A percentile compares a stretch with the other conserved stretches of the same genome.
Conservation (phyloP, 1,139 yeast species). For the Candida sp. region DNA sequence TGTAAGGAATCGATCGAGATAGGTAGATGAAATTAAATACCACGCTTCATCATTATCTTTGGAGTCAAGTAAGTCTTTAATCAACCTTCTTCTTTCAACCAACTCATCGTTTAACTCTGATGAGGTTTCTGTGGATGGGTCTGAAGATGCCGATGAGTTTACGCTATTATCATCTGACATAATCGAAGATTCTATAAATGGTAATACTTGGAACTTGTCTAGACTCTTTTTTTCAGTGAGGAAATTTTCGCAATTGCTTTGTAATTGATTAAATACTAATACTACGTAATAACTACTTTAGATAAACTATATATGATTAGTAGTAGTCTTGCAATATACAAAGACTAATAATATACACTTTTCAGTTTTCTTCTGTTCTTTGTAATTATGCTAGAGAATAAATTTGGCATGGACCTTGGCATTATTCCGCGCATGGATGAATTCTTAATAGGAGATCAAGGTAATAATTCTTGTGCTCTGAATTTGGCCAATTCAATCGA, state of each 20-base stretch:
- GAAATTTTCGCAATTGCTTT: not conserved
- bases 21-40: constrained; percentile 32
- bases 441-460: too few species aligned
- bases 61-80: constrained; percentile 17
- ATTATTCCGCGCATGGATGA: not conserved
- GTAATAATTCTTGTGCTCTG: constrained; percentile 15
- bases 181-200: not conserved
- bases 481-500: constrained; percentile 44
- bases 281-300: too few species aligned
- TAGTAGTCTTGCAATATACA: too few species aligned
- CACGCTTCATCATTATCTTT: constrained; percentile 29
- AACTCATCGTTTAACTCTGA: constrained; percentile 8
- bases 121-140: not conserved
- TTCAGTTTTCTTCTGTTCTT: too few species aligned
- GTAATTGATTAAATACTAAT: not conserved
- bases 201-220: not conserved
- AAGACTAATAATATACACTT: too few species aligned
- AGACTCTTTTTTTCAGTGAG: not conserved
- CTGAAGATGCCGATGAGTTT: not conserved
- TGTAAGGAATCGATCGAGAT: constrained; percentile 23
- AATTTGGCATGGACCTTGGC: not conserved
- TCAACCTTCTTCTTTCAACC: constrained; percentile 16
- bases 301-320: too few species aligned
- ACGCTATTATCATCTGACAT: constrained; percentile 1
- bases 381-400: not conserved